Evolutionary conservation across 768 basidiomycete genomes (phyloP), one percentile per base, ranked within the genome.

Genomic region (Trametes gibbosa): DNA sequence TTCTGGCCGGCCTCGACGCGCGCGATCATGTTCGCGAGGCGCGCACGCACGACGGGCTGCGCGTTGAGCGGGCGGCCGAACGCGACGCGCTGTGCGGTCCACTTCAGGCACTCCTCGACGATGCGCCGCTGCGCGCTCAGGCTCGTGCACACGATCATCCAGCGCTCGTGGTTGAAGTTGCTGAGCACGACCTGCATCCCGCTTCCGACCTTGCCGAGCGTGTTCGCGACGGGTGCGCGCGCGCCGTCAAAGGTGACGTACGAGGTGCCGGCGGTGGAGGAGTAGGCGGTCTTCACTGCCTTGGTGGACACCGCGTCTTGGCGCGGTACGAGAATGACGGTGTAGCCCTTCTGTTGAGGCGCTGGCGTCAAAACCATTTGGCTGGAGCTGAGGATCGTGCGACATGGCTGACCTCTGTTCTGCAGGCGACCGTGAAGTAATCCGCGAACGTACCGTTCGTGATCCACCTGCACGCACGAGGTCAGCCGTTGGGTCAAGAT

Each of bases 71-170:
- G 90, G 70, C 94, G 95, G 17, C 93, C 94, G 67, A 97, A 98
- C 17, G 93, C 93, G 52, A 88, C 80, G 41, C 95, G 86, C 66
- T 97, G 92, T 55, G 86, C 84, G 17, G 90, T 80, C 95, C 95
- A 98, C 87, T 94, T 95, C 65, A 96, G 75, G 68, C 89, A 93
- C 73, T 97, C 95, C 69, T 96, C 95, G 17, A 95, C 90, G 43
- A 90, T 79, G 23, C 87, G 72, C 41, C 95, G 81, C 65, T 95
- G 93, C 35, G 88, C 83, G 41, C 87, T 77, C 60, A 91, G 79
- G 50, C 85, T 86, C 46, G 83, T 84, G 53, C 80, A 81, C 29
- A 81, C 81, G 56, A 93, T 88, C 87, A 93, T 91, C 91, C 90
- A 92, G 52, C 92, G 83, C 68, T 93, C 92, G 68, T 93, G 91